Evolutionary conservation across 345 rosid species (phyloP).

Genomic region (rapeseed (Brassica napus)): DNA sequence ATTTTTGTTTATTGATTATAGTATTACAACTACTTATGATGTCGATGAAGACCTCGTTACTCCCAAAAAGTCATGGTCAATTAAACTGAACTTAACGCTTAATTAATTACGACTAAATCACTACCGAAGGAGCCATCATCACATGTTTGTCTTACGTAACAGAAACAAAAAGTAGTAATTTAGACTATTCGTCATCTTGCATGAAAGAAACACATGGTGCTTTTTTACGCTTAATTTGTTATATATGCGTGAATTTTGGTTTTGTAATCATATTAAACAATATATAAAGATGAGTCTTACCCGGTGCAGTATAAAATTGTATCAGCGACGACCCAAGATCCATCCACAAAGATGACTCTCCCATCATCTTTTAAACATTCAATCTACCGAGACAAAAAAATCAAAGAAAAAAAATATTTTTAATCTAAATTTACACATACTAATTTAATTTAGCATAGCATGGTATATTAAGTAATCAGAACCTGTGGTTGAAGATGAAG

Average conservation of each 20-base stretch:
- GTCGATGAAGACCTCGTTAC: constrained; percentile 25
- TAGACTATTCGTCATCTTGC: neutral
- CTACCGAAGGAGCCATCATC: neutral
- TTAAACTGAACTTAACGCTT: neutral
- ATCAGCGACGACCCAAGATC: constrained; percentile 62
- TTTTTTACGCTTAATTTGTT: neutral
- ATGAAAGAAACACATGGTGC: neutral
- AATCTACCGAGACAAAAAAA: constrained; percentile 47
- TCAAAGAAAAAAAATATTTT: neutral
- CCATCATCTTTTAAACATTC: constrained; percentile 71
- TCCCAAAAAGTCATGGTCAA: constrained; percentile 21
- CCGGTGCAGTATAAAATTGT: constrained; percentile 92
- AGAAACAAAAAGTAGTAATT: constrained; percentile 18
- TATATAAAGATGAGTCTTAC: constrained; percentile 44
- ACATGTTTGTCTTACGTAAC: constrained; percentile 25
- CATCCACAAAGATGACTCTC: constrained; percentile 58
- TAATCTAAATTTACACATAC: neutral
- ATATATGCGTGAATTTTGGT: neutral
- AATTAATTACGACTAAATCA: neutral
- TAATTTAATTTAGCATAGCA: neutral
- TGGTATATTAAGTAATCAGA: neutral
- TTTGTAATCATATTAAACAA: neutral
- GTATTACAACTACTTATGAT: neutral
- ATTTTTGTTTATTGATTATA: neutral
- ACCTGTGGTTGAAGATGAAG: constrained; percentile 71